These are phyloP conservation scores for Bruguiera parviflora DNA, from an alignment of 345 rosid species.

Conservation along the genomic window DNA sequence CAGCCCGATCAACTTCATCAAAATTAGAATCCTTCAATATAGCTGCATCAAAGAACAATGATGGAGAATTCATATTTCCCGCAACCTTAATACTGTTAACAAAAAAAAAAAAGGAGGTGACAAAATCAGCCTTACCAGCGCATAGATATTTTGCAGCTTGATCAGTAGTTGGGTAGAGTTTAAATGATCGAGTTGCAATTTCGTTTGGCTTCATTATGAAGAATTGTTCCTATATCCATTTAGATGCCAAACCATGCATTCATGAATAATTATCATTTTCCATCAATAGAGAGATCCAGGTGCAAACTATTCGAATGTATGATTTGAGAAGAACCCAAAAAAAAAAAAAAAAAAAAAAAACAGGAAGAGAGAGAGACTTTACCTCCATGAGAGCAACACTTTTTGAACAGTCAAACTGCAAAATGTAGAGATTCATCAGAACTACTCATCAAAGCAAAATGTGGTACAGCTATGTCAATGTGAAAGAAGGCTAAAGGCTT, in stretches of 20 bases:
- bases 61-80: slow-evolving; percentile 7
- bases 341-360: neutral
- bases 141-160: slow-evolving; percentile 78
- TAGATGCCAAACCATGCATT: neutral
- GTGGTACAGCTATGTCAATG: too few species aligned
- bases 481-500: too few species aligned
- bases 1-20: slow-evolving; percentile 82
- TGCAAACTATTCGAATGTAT: too few species aligned
- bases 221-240: slow-evolving; percentile 70
- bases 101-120: neutral
- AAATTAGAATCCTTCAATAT: slow-evolving; percentile 83
- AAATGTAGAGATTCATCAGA: slow-evolving; percentile 14
- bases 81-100: slow-evolving; percentile 1
- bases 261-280: neutral
- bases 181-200: slow-evolving; percentile 57
- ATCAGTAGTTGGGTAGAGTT: slow-evolving; percentile 72
- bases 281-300: neutral
- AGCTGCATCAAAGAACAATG: slow-evolving; percentile 45
- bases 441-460: neutral
- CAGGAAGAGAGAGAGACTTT: neutral
- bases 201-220: slow-evolving; percentile 78
- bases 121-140: slow-evolving; percentile 44
- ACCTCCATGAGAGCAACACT: slow-evolving; percentile 79
- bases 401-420: slow-evolving; percentile 83
- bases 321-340: neutral